phyloP scores from a whole-genome alignment of 495 filamentous ascomycete genomes.

The Recurvomyces mirabilis region DNA sequence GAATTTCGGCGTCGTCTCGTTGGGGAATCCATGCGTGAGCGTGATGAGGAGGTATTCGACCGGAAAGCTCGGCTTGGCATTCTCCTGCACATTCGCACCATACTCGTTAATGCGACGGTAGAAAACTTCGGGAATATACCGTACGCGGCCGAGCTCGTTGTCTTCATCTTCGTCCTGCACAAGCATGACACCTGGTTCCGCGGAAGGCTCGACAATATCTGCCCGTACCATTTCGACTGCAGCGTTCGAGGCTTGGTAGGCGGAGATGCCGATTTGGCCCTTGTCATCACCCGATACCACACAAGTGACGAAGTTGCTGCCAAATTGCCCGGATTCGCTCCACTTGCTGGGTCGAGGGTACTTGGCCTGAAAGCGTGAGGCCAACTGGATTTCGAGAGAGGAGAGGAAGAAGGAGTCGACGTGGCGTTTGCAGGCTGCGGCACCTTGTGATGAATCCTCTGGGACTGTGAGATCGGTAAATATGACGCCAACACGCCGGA shows the following conservation, averaged over 20 bases:
- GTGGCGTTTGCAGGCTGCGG: slow-evolving; percentile 88
- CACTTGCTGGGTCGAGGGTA: slow-evolving; percentile 89
- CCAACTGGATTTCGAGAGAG: slow-evolving; percentile 83
- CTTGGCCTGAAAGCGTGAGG: slow-evolving; percentile 73
- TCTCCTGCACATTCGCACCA: slow-evolving; percentile 89
- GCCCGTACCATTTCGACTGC: slow-evolving; percentile 95
- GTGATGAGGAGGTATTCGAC: slow-evolving; percentile 95
- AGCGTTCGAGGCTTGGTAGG: slow-evolving; percentile 89
- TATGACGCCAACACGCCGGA: slow-evolving; percentile 86
- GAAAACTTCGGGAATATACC: slow-evolving; percentile 97
- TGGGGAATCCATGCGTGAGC: slow-evolving; percentile 92
- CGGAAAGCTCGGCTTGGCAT: slow-evolving; percentile 90
- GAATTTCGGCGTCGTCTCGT: slow-evolving; percentile 62
- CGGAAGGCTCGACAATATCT: slow-evolving; percentile 88
- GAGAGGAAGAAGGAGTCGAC: slow-evolving; percentile 91
- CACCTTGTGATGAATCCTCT: slow-evolving; percentile 58
- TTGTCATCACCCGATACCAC: slow-evolving; percentile 84
- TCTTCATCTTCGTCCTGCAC: slow-evolving; percentile 87
- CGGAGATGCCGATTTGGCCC: slow-evolving; percentile 75
- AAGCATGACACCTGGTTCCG: slow-evolving; percentile 87
- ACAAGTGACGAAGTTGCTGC: slow-evolving; percentile 95
- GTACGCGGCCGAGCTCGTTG: slow-evolving; percentile 51
- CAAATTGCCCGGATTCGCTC: slow-evolving; percentile 90
- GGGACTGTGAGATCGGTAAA: slow-evolving; percentile 88
- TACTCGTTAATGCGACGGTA: slow-evolving; percentile 94